A percentile compares a stretch with the other conserved stretches of the same genome.
These are phyloP conservation scores for Stagonosporopsis tanaceti DNA, from an alignment of 2,329 filamentous ascomycete species.

Conservation along the genomic window DNA sequence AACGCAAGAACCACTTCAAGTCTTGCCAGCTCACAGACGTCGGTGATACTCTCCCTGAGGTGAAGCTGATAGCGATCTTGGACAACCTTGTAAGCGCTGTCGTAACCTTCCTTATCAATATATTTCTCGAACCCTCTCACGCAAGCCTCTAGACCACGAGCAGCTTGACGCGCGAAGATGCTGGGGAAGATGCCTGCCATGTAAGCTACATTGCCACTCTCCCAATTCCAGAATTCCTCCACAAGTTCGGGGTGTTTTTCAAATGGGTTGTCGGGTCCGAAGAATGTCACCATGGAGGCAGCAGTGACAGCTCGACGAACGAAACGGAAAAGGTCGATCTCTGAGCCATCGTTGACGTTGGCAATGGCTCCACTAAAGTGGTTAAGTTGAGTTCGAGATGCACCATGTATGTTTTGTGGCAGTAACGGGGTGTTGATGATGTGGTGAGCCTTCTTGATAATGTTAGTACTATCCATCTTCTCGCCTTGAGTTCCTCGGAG, in stretches of 20 bases:
- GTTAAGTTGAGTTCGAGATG: conserved; percentile 50
- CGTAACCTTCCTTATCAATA: conserved; percentile 30
- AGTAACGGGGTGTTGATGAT: conserved; percentile 47
- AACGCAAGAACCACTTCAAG: conserved; percentile 41
- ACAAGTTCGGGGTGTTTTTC: conserved; percentile 45
- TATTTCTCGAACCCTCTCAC: conserved; percentile 40
- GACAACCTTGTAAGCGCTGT: conserved; percentile 34
- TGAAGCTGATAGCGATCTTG: conserved; percentile 33
- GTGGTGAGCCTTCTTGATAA: conserved; percentile 39
- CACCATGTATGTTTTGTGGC: conserved; percentile 40
- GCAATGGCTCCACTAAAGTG: conserved; percentile 43
- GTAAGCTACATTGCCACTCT: conserved; percentile 42
- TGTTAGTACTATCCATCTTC: conserved; percentile 42
- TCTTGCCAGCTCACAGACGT: conserved; percentile 23
- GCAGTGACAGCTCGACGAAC: conserved; percentile 34
- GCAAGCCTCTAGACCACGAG: conserved; percentile 46
- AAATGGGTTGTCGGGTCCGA: conserved; percentile 56
- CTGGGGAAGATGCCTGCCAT: conserved; percentile 46
- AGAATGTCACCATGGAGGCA: conserved; percentile 53
- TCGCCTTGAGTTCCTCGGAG: conserved; percentile 34
- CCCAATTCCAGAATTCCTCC: conserved; percentile 56
- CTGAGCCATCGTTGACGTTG: conserved; percentile 28
- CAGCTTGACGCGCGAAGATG: conserved; percentile 50
- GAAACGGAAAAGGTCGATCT: conserved; percentile 52
- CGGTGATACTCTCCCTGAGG: conserved; percentile 24